Evolutionary conservation across 768 basidiomycete species (phyloP).

Genomic region (Suillus variegatus): DNA sequence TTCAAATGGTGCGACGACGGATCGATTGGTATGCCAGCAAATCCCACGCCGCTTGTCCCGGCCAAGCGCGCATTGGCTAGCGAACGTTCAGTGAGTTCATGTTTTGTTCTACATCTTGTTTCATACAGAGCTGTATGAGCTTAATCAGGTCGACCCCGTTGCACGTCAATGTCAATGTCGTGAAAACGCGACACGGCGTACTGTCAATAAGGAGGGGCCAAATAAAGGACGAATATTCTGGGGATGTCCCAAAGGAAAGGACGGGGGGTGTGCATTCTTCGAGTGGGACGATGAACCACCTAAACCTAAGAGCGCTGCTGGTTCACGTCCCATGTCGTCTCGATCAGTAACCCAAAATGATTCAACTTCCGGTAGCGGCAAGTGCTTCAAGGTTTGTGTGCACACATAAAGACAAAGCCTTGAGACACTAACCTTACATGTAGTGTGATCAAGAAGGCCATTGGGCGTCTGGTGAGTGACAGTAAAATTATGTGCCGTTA

Average conservation of each 20-base stretch:
- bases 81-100: conserved; percentile 25
- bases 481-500: conserved; percentile 16
- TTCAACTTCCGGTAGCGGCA: conserved; percentile 37
- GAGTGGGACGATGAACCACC: conserved; percentile 62
- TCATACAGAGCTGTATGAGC: conserved; percentile 1
- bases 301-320: conserved; percentile 19
- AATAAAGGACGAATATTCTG: conserved; percentile 84
- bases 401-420: background rate
- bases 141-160: conserved; percentile 14
- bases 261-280: conserved; percentile 70
- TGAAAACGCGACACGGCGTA: conserved; percentile 49
- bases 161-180: conserved; percentile 56
- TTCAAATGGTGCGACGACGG: conserved; percentile 49
- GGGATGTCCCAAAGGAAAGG: conserved; percentile 63
- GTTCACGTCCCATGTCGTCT: conserved; percentile 20
- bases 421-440: background rate
- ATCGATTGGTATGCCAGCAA: conserved; percentile 3
- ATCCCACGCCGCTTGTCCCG: conserved; percentile 29
- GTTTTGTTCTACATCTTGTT: background rate
- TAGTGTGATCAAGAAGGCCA: conserved; percentile 68
- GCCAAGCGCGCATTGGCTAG: conserved; percentile 38
- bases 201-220: conserved; percentile 59
- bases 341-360: conserved; percentile 26
- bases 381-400: conserved; percentile 29
- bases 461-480: conserved; percentile 58